Evolutionary conservation across 768 basidiomycete species (phyloP).

Genomic region (Tremella fuciformis): DNA sequence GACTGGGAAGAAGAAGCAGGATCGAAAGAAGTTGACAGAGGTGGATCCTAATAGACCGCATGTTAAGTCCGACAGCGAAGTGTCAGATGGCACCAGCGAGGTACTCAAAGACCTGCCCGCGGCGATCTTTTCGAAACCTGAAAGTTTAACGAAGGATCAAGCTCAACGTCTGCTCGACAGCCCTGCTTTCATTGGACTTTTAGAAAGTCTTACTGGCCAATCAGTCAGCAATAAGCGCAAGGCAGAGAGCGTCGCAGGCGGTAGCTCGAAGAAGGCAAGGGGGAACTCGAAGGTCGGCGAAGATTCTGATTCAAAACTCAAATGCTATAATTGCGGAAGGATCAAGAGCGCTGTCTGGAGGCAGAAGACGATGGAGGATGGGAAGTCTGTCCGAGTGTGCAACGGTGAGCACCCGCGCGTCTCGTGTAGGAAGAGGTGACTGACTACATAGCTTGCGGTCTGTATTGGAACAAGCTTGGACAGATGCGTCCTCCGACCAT

Average conservation of each 20-base stretch:
- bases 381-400: constrained; percentile 40
- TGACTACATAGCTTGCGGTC: constrained; percentile 41
- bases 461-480: constrained; percentile 48
- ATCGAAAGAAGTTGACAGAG: not conserved
- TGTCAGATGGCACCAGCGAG: no score
- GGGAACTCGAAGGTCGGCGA: not conserved
- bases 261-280: not conserved
- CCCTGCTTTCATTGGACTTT: constrained; percentile 38
- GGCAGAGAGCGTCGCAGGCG: not conserved
- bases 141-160: constrained; percentile 40
- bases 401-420: constrained; percentile 39
- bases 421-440: not conserved
- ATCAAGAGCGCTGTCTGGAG: constrained; percentile 48
- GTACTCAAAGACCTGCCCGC: constrained; percentile 36
- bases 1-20: constrained; percentile 3
- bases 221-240: constrained; percentile 6
- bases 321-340: constrained; percentile 48
- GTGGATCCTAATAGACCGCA: not conserved
- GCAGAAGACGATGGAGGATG: constrained; percentile 41
- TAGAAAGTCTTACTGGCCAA: constrained; percentile 33
- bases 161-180: constrained; percentile 34
- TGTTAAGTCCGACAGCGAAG: no score
- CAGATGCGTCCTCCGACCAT: constrained; percentile 46
- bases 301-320: constrained; percentile 12
- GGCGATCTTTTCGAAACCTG: constrained; percentile 30